Percentiles rank a stretch among this genome's conserved stretches.
Evolutionary conservation across 768 basidiomycete genomes (phyloP).

Genomic region (Psilocybe sp.): DNA sequence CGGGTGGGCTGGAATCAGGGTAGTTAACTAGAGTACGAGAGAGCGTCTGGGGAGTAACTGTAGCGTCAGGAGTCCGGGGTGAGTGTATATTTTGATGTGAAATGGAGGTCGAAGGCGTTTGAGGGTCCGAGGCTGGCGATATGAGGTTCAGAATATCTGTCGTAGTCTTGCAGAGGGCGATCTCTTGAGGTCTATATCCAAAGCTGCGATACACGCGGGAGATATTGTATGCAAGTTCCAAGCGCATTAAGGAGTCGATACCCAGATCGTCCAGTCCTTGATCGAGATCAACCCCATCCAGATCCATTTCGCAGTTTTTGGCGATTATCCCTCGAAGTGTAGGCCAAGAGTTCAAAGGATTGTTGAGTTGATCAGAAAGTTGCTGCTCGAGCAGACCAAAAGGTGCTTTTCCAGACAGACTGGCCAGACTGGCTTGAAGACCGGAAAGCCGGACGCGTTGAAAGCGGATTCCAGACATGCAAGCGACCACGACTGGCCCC

Average conservation of each 20-base stretch:
- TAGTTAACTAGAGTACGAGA: slow-evolving; percentile 33
- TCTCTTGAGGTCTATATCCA: slow-evolving; percentile 24
- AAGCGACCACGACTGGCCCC: slow-evolving; percentile 46
- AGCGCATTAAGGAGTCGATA: slow-evolving; percentile 62
- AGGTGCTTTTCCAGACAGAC: slow-evolving; percentile 22
- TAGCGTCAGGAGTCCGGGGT: slow-evolving; percentile 12
- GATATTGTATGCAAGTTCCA: slow-evolving; percentile 47
- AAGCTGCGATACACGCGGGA: slow-evolving; percentile 30
- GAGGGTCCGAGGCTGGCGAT: slow-evolving; percentile 9
- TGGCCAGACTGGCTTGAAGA: slow-evolving; percentile 44
- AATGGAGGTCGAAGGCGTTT: neutral
- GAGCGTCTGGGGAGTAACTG: neutral
- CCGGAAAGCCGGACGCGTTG: slow-evolving; percentile 49
- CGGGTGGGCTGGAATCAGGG: neutral
- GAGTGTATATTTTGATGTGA: neutral
- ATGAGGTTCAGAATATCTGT: slow-evolving; percentile 32
- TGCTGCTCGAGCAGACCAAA: neutral
- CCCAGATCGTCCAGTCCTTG: slow-evolving; percentile 52
- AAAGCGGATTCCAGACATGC: slow-evolving; percentile 57
- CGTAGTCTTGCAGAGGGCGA: slow-evolving; percentile 32
- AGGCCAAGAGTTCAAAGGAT: slow-evolving; percentile 3
- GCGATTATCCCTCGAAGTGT: slow-evolving; percentile 37
- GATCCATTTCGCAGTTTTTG: slow-evolving; percentile 38
- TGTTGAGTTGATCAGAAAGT: neutral
- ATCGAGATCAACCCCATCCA: slow-evolving; percentile 29